Base-by-base conservation (phyloP, 2,329 filamentous ascomycete genomes). In the Hortaea werneckii region DNA sequence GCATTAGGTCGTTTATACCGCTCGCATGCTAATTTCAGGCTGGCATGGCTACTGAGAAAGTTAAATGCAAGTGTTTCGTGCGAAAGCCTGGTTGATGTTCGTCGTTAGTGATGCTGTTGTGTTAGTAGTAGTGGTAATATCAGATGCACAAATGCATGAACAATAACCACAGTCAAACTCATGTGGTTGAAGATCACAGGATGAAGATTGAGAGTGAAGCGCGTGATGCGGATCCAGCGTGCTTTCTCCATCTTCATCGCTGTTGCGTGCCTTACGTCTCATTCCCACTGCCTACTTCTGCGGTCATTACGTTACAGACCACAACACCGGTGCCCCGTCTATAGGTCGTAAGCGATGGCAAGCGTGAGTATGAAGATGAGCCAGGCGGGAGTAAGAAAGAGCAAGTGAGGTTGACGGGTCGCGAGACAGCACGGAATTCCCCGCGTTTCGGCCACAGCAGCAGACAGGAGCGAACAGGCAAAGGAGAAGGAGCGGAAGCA, bases 361-460 rank as follows among this genome's bases (percentile, higher is more conserved):
- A 68, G 65, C 54, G 67, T 69, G 52, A 60, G 65, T 65, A 20
- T 20, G 30, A 44, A 40, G 44, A 38, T 37, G 37, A 39, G 9
- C 13, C 10, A 39, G 37, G n/a, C 32, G 32, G 20, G 37, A 26
- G 37, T 35, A 26, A 26, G 47, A 34, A 9, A 28, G 34, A 48
- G 35, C 48, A 52, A 40, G 46, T 55, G 49, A 54, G 39, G 52
- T 54, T 46, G 45, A 49, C 40, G 43, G 20, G 43, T 51, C 34
- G 9, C 32, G 56, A 50, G 52, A 50, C 68, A 95, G 87, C 89
- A 95, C 76, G 87, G 87, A 62, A 77, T 94, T 65, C 78, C 85
- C 59, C 85, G 88, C 61, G 59, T 62, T 34, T 58, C 66, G 29
- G 50, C 40, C 46, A 62, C 57, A 35, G 75, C 75, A 57, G 70